Base-by-base conservation (phyloP, 2,329 filamentous ascomycete species). In the Bipolaris victoriae region DNA sequence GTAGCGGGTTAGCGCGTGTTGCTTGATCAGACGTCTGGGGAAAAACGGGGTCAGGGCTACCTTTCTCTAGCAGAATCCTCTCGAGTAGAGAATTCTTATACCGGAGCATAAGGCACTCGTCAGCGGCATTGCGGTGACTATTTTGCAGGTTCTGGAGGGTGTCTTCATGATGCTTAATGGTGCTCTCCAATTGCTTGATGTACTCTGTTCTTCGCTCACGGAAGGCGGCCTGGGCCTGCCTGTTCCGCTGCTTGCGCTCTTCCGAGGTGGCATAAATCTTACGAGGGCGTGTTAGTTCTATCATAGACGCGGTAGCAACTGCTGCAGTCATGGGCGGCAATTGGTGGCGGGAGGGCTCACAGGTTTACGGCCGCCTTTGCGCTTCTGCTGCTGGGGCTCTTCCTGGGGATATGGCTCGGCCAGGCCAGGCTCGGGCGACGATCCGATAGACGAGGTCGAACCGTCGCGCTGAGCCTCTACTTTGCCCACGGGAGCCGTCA, bases 261-360 rank as follows among this genome's bases (percentile, higher is more conserved):
- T 99, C 95, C 10, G 95, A 98, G 35, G 95, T 99, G 52, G 95
- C 95, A 84, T 99, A 99, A 64, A 97, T 97, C 94, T 97, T 77
- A 68, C 72, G 71, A 55, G 67, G 72, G 61, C 75, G 72, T 57
- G 76, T 78, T 76, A 78, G 76, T 72, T 59, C 69, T 62, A 71
- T 70, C 58, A 68, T 70, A 47, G 71, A 72, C 72, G 76, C 70
- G 48, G 63, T 57, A 40, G 66, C 61, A 55, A 64, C 60, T 26
- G 61, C 64, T 61, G 64, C 66, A 61, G 65, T 57, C 64, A 71
- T 65, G 63, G 60, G 60, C 65, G 62, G 59, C 62, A 62, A 53
- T 47, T 43, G 55, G 55, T 49, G 37, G 55, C 59, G 54, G 68
- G 61, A 63, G 58, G 66, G 84, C 86, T 78, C 88, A 98, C 95